phyloP scores from a whole-genome alignment of 768 basidiomycete species.

The Neoboletus magnificus region DNA sequence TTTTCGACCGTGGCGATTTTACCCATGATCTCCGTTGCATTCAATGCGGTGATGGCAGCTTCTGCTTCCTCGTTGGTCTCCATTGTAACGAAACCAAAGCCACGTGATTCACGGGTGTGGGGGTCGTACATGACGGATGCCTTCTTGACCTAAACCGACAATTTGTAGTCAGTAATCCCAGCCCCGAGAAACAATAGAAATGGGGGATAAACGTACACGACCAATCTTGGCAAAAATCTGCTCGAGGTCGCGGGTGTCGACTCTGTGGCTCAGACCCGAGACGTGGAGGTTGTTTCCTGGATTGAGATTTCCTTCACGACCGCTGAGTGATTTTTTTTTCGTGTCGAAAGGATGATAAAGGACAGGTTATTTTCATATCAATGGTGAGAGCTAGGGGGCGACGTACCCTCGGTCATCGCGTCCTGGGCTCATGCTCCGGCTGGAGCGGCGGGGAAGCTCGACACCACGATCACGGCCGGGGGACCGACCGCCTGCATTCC shows the following conservation, averaged over 20 bases:
- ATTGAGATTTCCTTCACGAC: slow-evolving; percentile 41
- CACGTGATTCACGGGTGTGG: slow-evolving; percentile 68
- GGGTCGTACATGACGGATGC: slow-evolving; percentile 72
- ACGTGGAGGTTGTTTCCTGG: slow-evolving; percentile 68
- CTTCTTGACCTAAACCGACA: slow-evolving; percentile 46
- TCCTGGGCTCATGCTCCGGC: slow-evolving; percentile 80
- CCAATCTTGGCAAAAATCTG: slow-evolving; percentile 86
- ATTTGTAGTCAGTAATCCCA: slow-evolving; percentile 3
- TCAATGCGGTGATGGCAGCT: slow-evolving; percentile 81
- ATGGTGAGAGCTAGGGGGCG: neutral
- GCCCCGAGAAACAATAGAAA: neutral
- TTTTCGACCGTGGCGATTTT: slow-evolving; percentile 88
- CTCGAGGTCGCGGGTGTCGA: slow-evolving; percentile 86
- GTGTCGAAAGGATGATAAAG: neutral
- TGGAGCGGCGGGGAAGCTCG: slow-evolving; percentile 60
- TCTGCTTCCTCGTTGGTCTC: slow-evolving; percentile 84
- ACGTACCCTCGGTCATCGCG: slow-evolving; percentile 54
- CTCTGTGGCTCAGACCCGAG: slow-evolving; percentile 54
- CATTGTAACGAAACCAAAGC: slow-evolving; percentile 91
- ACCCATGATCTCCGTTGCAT: slow-evolving; percentile 82
- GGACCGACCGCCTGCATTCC: slow-evolving; percentile 48
- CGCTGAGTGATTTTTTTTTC: slow-evolving; percentile 1
- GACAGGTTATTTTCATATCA: neutral
- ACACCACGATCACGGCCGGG: slow-evolving; percentile 38
- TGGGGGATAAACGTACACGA: slow-evolving; percentile 47